Conservation (phyloP, 305 asterid species). For the Striga hermonthica region DNA sequence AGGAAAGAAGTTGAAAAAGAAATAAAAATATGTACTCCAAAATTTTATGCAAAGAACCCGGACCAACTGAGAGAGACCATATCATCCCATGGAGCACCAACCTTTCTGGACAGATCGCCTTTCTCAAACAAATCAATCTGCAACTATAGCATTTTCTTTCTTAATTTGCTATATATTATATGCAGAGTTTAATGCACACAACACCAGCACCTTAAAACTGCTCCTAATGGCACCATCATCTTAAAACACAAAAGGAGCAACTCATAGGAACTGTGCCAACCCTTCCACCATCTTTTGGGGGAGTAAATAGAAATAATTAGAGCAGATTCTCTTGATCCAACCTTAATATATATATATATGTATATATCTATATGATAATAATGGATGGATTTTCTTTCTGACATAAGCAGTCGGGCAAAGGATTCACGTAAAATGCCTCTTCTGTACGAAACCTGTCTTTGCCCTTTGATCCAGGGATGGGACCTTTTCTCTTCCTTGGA, state of each 20-base stretch:
- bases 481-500: constrained; percentile 96
- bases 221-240: not conserved
- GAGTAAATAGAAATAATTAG: not conserved
- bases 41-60: not conserved
- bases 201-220: constrained; percentile 2
- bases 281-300: constrained; percentile 7
- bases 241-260: constrained; percentile 19
- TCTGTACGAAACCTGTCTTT: constrained; percentile 84
- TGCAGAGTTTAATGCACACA: too few relatives aligned
- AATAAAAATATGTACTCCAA: not conserved
- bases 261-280: constrained; percentile 2
- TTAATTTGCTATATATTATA: too few relatives aligned
- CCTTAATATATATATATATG: too few relatives aligned
- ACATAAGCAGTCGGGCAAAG: constrained; percentile 91
- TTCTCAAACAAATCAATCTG: not conserved
- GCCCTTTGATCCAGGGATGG: constrained; percentile 86
- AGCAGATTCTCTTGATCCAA: not conserved
- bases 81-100: not conserved
- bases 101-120: not conserved
- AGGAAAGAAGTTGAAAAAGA: too few relatives aligned
- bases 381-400: constrained; percentile 42
- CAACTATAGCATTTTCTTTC: too few relatives aligned
- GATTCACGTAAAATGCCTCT: constrained; percentile 91
- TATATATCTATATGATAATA: constrained; percentile 33
- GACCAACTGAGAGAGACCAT: not conserved